Evolutionary conservation across 2,329 filamentous ascomycete species (phyloP).

Genomic region (Fusarium sp.): DNA sequence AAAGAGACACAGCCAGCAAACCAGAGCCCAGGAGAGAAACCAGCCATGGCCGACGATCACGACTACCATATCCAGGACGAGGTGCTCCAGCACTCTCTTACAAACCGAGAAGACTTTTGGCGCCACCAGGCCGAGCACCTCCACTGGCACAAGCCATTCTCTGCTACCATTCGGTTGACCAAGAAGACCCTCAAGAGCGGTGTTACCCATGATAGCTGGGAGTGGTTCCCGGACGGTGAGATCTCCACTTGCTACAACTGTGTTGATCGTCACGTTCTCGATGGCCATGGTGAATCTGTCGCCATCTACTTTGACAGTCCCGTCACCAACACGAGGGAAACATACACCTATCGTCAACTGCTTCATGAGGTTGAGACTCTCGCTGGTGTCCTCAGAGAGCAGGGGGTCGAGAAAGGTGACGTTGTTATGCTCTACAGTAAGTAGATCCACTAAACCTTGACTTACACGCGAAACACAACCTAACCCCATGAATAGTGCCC

Average conservation of each 20-base stretch:
- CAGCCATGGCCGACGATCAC: conserved; percentile 31
- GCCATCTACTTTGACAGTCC: conserved; percentile 92
- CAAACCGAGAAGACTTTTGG: conserved; percentile 82
- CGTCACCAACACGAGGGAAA: conserved; percentile 78
- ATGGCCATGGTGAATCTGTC: conserved; percentile 77
- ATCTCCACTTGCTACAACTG: conserved; percentile 95
- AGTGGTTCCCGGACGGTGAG: conserved; percentile 90
- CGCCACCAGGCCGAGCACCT: conserved; percentile 77
- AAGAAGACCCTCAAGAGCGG: conserved; percentile 74
- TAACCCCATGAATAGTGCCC: conserved; percentile 72
- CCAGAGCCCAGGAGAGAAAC: neutral
- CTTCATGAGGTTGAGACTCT: conserved; percentile 84
- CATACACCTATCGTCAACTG: conserved; percentile 79
- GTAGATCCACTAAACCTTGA: conserved; percentile 42
- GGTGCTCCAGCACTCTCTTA: conserved; percentile 68
- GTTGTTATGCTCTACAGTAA: conserved; percentile 90
- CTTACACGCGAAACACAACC: neutral
- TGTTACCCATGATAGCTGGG: conserved; percentile 79
- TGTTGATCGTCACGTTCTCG: conserved; percentile 86
- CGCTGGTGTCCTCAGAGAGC: conserved; percentile 83
- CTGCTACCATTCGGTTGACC: conserved; percentile 67
- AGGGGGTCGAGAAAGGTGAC: conserved; percentile 85
- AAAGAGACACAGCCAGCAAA: neutral
- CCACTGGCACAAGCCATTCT: conserved; percentile 83
- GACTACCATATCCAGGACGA: conserved; percentile 59